phyloP scores from a whole-genome alignment of 2,329 filamentous ascomycete species.

The Cercospora zeae-maydis region DNA sequence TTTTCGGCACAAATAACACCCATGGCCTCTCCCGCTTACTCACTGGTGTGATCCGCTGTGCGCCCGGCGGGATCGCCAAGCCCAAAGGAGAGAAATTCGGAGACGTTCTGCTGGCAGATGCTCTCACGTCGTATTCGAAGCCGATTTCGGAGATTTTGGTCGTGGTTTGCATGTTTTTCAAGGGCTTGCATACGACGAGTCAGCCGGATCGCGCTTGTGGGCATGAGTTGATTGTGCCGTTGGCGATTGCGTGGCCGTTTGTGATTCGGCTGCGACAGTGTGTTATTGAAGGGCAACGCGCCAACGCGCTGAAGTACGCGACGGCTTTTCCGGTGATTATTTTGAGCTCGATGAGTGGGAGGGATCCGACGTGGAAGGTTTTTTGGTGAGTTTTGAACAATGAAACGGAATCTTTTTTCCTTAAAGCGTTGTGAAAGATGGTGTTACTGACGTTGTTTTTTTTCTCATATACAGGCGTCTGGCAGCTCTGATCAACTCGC shows the following conservation, averaged over 20 bases:
- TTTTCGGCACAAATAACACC: conserved; percentile 44
- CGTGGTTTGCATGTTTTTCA: conserved; percentile 78
- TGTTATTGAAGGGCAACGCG: conserved; percentile 76
- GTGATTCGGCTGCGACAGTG: conserved; percentile 88
- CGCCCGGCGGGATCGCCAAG: conserved; percentile 80
- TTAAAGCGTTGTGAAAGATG: too few species aligned
- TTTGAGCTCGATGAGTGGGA: conserved; percentile 42
- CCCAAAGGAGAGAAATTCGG: conserved; percentile 88
- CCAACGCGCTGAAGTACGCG: conserved; percentile 93
- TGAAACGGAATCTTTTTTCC: too few species aligned
- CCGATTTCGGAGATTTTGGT: conserved; percentile 88
- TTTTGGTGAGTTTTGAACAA: conserved; percentile 24
- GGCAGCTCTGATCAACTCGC: conserved; percentile 65
- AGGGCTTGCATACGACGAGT: conserved; percentile 68
- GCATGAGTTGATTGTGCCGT: conserved; percentile 71
- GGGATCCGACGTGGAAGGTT: conserved; percentile 17
- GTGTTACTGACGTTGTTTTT: too few species aligned
- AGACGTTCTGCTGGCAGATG: conserved; percentile 89
- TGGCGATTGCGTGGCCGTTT: conserved; percentile 79
- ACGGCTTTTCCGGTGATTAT: conserved; percentile 89
- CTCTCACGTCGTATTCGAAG: conserved; percentile 90
- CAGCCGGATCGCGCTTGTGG: conserved; percentile 79
- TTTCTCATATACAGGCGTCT: conserved; percentile 29
- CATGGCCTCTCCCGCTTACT: conserved; percentile 67
- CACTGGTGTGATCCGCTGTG: conserved; percentile 70